Evolutionary conservation across 2,329 filamentous ascomycete genomes (phyloP).

Genomic region (Aspergillus viridinutans): DNA sequence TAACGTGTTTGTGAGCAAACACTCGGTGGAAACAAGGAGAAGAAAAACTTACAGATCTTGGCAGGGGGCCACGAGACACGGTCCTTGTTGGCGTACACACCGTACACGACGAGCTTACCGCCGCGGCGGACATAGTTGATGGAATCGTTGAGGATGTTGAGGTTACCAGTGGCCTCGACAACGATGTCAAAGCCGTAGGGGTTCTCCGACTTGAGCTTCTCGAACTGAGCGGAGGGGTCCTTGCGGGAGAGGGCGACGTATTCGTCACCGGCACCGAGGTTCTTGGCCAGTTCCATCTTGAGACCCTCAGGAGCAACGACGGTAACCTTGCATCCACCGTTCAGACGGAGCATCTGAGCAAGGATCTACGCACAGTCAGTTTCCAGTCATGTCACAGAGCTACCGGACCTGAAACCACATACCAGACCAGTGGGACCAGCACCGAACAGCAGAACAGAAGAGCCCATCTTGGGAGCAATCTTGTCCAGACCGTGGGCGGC

Average conservation of each 20-base stretch:
- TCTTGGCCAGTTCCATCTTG: constrained; percentile 65
- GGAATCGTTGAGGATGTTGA: constrained; percentile 64
- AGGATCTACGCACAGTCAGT: constrained; percentile 35
- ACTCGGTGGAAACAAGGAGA: neutral
- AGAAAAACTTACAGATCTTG: constrained; percentile 58
- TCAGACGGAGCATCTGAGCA: constrained; percentile 59
- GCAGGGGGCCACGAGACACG: constrained; percentile 65
- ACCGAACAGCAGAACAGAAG: constrained; percentile 64
- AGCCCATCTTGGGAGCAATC: constrained; percentile 62
- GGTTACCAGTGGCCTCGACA: constrained; percentile 65
- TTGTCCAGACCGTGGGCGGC: constrained; percentile 67
- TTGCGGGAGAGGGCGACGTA: constrained; percentile 46
- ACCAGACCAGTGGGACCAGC: constrained; percentile 64
- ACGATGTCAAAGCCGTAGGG: constrained; percentile 72
- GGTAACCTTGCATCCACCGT: constrained; percentile 66
- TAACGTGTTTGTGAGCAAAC: constrained; percentile 14
- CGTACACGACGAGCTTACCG: constrained; percentile 68
- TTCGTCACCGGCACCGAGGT: constrained; percentile 45
- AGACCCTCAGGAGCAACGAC: constrained; percentile 65
- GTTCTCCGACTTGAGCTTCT: constrained; percentile 59
- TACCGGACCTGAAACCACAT: constrained; percentile 62
- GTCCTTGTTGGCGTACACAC: constrained; percentile 61
- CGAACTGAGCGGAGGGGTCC: constrained; percentile 57
- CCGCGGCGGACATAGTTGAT: constrained; percentile 69
- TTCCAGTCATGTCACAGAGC: constrained; percentile 50